Evolutionary conservation across 495 filamentous ascomycete genomes (phyloP).

Genomic region (Aspergillus biplanus): DNA sequence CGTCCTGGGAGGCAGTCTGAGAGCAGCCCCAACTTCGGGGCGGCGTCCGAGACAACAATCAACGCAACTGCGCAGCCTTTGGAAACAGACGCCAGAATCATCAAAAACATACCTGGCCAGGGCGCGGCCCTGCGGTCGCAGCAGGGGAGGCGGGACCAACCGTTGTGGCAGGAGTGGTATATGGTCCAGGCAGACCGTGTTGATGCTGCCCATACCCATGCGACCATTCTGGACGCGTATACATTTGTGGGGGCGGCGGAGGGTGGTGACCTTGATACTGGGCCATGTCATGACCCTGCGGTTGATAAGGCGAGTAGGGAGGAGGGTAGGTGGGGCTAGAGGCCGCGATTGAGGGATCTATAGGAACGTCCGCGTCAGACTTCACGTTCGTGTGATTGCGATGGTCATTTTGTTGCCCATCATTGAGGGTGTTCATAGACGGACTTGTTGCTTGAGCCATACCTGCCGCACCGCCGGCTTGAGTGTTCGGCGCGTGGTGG

Average conservation of each 20-base stretch:
- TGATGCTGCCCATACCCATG: conserved; percentile 71
- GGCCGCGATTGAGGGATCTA: conserved; percentile 97
- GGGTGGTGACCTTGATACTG: conserved; percentile 63
- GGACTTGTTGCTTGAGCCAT: conserved; percentile 99
- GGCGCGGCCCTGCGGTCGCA: conserved; percentile 63
- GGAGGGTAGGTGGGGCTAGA: conserved; percentile 89
- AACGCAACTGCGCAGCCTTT: conserved; percentile 36
- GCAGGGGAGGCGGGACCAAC: conserved; percentile 61
- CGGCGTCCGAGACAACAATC: conserved; percentile 38
- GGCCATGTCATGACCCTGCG: conserved; percentile 78
- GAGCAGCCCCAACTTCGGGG: conserved; percentile 27
- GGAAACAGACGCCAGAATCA: conserved; percentile 40
- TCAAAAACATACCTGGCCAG: conserved; percentile 72
- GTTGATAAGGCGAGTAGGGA: conserved; percentile 84
- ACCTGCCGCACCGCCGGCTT: conserved; percentile 76
- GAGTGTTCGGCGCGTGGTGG: conserved; percentile 73
- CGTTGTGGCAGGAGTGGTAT: conserved; percentile 63
- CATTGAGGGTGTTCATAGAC: conserved; percentile 82
- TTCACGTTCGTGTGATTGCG: conserved; percentile 69
- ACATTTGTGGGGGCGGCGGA: conserved; percentile 65
- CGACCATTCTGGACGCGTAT: conserved; percentile 81
- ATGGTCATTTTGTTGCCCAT: conserved; percentile 68
- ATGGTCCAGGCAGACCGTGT: conserved; percentile 63
- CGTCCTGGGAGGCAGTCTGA: conserved; percentile 30
- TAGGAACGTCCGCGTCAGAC: conserved; percentile 95